Base-by-base conservation (phyloP, 495 filamentous ascomycete genomes). In the Aspergillus heteromorphus region DNA sequence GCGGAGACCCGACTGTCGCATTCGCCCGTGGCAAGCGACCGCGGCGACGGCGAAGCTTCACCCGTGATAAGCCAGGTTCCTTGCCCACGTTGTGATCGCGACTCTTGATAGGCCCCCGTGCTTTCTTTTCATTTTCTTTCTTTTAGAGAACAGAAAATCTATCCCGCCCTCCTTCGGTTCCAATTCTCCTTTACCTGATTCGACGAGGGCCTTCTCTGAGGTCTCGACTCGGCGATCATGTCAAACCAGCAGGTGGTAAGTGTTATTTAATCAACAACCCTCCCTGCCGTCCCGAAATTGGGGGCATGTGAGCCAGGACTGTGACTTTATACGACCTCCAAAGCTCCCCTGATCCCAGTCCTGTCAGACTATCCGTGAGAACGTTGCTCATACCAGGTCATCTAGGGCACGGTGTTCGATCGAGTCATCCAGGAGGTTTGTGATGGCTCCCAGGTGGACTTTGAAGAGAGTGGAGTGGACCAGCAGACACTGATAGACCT, bases 391-490 rank as follows among this genome's bases (percentile, higher is more conserved):
- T 65, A 57, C 52, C 49, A 56, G 55, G 55, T 58, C 51, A 51
- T 58, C 57, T 55, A 88, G 87, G 93, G 95, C 65, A 64, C 69
- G 55, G 84, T 97, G 57, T 99, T 96, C 76, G 77, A 86, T 67
- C 80, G 85, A 68, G 88, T 97, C 77, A 97, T 99, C 72, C 77
- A 88, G 54, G 92, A 93, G 69, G 91, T 97, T 55, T 85, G 95
- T 66, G 83, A 88, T 55, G 81, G 82, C 51, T 96, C 91, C 64
- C 82, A 89, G 69, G 86, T 92, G 63, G 92, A 96, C 69, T 97
- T 99, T 71, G 95, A 99, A 70, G 93, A 97, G 69, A 87, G 86
- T 63, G 95, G 95, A 58, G 88, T 97, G 55, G 89, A 93, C 54
- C 87, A 89, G 66, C 74, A 82, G 59, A 89, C 89, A 43, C 77